Evolutionary conservation across 129 eudicot genomes (phyloP), one percentile per base, ranked within the genome.

Genomic region (Flaveria ramosissima): DNA sequence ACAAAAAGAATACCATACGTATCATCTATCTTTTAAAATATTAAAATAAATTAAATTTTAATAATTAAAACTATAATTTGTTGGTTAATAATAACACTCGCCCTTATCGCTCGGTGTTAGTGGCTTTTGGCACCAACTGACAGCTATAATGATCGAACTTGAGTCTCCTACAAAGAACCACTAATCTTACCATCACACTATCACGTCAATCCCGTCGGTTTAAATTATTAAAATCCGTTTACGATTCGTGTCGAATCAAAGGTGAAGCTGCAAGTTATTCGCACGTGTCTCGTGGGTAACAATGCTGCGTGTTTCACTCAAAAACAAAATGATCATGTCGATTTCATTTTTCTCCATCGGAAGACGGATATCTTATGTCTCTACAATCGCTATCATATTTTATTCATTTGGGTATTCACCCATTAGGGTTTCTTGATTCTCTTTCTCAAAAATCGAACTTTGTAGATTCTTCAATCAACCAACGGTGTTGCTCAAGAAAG

Each of bases 231-330:
- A 36, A 36, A 36, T 36, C 1, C 41, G 0, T 36, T 36, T 36
- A 5, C 6, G 41, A 36, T 36, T 36, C 8, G 41, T 36, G 7
- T 36, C 1, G 41, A 9, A 9, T 2, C 41, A 45, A 70, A 70
- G 47, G 26, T 15, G 32, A 32, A 52, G 27, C 70, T 46, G 27
- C 3, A 23, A 32, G 51, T 6, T 60, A 73, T 73, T 65, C 60
- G 74, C 83, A 80, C 83, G 79, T 80, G 83, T 78, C 78, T 26
- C 41, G 42, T 73, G 13, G 23, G 11, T 65, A 73, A 80, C 74
- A 42, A 64, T 42, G 51, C 78, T 80, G 56, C 79, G 83, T 80
- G 74, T 80, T 36, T 65, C 57, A 48, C 79, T 53, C 78, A 32
- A 79, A 14, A 73, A 80, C 83, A 80, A 80, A 36, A 52, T 73